These are phyloP conservation scores for Senna siamea DNA, from an alignment of 306 rosid species.

Conservation along the genomic window DNA sequence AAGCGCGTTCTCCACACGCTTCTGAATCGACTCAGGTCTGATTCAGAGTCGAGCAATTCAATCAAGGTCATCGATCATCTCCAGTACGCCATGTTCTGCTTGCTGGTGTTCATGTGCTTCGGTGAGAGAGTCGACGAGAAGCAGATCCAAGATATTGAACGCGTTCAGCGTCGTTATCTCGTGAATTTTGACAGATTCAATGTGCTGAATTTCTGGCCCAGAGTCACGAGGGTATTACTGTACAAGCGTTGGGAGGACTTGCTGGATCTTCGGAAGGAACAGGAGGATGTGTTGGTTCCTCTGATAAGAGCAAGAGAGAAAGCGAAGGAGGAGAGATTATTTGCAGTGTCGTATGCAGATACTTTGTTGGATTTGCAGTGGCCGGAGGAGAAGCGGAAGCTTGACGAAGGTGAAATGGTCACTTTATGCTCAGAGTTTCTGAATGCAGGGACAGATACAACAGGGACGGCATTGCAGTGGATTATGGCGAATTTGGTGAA, in stretches of 20 bases:
- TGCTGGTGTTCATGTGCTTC: slow-evolving; percentile 20
- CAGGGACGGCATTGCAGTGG: not conserved
- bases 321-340: not conserved
- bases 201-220: slow-evolving; percentile 1
- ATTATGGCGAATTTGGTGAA: slow-evolving; percentile 24
- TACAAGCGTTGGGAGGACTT: slow-evolving; percentile 8
- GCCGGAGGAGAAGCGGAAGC: slow-evolving; percentile 16
- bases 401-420: slow-evolving; percentile 1
- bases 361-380: slow-evolving; percentile 8
- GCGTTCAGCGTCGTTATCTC: not conserved
- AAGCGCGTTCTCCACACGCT: not conserved
- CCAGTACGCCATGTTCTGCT: slow-evolving; percentile 14
- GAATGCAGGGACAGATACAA: slow-evolving; percentile 9
- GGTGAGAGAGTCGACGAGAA: not conserved
- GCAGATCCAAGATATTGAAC: not conserved
- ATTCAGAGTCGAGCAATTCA: not conserved
- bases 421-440: slow-evolving; percentile 16
- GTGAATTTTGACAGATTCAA: not conserved
- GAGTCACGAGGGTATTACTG: not conserved
- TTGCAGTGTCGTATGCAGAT: not conserved
- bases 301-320: not conserved
- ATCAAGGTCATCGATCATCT: slow-evolving; percentile 9
- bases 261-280: slow-evolving; percentile 7
- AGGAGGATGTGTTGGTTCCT: slow-evolving; percentile 9
- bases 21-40: not conserved